Evolutionary conservation across 2,329 filamentous ascomycete genomes (phyloP).

Genomic region (Emericellopsis cladophorae): DNA sequence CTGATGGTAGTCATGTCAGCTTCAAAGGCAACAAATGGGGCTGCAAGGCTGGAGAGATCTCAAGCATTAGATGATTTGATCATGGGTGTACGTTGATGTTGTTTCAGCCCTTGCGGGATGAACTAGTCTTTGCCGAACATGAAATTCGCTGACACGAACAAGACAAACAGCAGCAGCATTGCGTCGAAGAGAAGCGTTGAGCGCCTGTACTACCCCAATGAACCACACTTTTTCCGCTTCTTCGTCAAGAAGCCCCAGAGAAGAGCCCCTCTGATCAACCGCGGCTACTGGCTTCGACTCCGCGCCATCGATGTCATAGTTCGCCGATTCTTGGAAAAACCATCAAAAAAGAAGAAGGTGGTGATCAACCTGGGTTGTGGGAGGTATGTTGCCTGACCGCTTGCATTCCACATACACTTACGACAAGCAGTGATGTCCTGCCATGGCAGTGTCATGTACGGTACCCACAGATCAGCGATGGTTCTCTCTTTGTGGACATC

Average conservation of each 20-base stretch:
- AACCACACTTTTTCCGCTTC: constrained; percentile 75
- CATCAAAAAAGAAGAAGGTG: constrained; percentile 48
- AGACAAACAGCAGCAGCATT: constrained; percentile 88
- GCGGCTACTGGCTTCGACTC: constrained; percentile 79
- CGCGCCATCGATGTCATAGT: constrained; percentile 68
- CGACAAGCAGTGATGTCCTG: constrained; percentile 57
- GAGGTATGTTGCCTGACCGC: constrained; percentile 49
- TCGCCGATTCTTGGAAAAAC: constrained; percentile 52
- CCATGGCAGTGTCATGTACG: constrained; percentile 71
- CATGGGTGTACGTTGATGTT: constrained; percentile 33
- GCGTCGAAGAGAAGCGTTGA: constrained; percentile 91
- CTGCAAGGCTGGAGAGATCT: constrained; percentile 9
- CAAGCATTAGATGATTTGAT: constrained; percentile 35
- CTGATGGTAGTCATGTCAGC: too few relatives aligned
- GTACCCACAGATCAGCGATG: constrained; percentile 43
- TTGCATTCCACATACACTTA: background rate
- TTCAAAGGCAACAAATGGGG: background rate
- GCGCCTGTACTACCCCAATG: constrained; percentile 63
- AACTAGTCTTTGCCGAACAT: too few relatives aligned
- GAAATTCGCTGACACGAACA: too few relatives aligned
- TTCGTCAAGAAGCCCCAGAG: constrained; percentile 79
- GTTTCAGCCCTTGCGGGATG: too few relatives aligned
- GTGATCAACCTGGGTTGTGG: constrained; percentile 82
- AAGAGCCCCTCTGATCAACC: constrained; percentile 78
- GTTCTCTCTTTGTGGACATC: constrained; percentile 66